Conservation (phyloP, 306 rosid species). For the Lithocarpus polystachyus region DNA sequence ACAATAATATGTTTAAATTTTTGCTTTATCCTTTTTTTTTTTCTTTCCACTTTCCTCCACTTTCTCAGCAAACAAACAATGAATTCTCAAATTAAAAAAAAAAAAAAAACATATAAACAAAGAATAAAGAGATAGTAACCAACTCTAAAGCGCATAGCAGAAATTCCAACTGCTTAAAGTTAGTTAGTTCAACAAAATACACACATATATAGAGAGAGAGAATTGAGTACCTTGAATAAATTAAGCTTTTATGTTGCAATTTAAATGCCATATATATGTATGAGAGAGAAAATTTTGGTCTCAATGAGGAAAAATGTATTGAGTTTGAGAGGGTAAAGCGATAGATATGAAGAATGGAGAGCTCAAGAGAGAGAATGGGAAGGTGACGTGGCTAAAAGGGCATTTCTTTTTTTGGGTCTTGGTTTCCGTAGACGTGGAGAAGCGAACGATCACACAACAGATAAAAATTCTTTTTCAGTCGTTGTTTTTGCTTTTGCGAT, state of each 20-base stretch:
- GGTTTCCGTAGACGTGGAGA: slow-evolving; percentile 42
- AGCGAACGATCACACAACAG: slow-evolving; percentile 2
- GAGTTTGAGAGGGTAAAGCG: neutral
- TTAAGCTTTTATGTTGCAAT: slow-evolving; percentile 42
- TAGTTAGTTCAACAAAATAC: neutral
- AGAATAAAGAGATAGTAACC: neutral
- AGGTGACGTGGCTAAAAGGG: slow-evolving; percentile 34
- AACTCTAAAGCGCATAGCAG: neutral
- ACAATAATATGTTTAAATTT: neutral
- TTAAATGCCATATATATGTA: slow-evolving; percentile 64
- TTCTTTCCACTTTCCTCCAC: neutral
- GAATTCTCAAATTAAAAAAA: neutral
- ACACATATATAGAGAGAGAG: neutral
- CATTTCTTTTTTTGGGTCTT: neutral
- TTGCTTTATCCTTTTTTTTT: neutral
- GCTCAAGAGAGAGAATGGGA: neutral
- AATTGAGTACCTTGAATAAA: slow-evolving; percentile 57
- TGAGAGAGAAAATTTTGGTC: slow-evolving; percentile 15
- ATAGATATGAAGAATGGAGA: neutral
- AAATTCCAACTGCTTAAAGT: slow-evolving; percentile 19
- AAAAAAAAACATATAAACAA: neutral
- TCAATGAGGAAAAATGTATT: slow-evolving; percentile 4
- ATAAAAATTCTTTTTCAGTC: too few species aligned
- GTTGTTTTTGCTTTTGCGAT: too few species aligned
- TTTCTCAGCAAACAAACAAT: slow-evolving; percentile 23